Conservation (phyloP, 176 grass and related monocot genomes). For the Musa schizocarpa region DNA sequence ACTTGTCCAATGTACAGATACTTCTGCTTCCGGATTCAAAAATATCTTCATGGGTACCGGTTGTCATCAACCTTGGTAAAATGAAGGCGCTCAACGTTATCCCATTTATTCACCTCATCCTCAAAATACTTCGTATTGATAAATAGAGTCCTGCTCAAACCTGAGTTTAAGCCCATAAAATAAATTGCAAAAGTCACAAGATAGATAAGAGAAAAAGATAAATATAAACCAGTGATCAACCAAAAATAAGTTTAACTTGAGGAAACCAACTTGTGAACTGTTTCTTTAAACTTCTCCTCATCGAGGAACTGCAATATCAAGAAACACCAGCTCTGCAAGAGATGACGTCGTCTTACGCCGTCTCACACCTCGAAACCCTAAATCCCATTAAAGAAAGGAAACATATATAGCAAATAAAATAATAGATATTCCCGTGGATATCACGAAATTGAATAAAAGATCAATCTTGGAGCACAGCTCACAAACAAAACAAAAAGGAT, state of each 20-base stretch:
- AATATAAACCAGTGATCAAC: neutral
- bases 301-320: slow-evolving; percentile 92
- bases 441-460: neutral
- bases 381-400: neutral
- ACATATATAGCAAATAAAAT: neutral
- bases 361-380: slow-evolving; percentile 6
- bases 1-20: slow-evolving; percentile 87
- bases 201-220: no score
- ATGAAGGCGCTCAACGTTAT: slow-evolving; percentile 60
- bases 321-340: slow-evolving; percentile 59
- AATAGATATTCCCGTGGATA: neutral
- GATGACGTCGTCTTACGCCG: slow-evolving; percentile 35
- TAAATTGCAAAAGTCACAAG: neutral
- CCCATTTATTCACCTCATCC: slow-evolving; percentile 28
- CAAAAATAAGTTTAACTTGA: slow-evolving; percentile 30
- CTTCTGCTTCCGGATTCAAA: slow-evolving; percentile 88
- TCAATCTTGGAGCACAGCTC: neutral
- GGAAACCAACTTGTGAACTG: slow-evolving; percentile 54
- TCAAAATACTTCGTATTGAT: slow-evolving; percentile 11
- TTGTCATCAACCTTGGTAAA: slow-evolving; percentile 26
- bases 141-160: slow-evolving; percentile 10
- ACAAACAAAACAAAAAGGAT: neutral
- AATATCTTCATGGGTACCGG: slow-evolving; percentile 79
- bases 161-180: neutral
- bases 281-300: slow-evolving; percentile 89